Evolutionary conservation across 352 stramenopile genomes (phyloP), one percentile per base, ranked within the genome.

Genomic region (Blastocystis sp.): DNA sequence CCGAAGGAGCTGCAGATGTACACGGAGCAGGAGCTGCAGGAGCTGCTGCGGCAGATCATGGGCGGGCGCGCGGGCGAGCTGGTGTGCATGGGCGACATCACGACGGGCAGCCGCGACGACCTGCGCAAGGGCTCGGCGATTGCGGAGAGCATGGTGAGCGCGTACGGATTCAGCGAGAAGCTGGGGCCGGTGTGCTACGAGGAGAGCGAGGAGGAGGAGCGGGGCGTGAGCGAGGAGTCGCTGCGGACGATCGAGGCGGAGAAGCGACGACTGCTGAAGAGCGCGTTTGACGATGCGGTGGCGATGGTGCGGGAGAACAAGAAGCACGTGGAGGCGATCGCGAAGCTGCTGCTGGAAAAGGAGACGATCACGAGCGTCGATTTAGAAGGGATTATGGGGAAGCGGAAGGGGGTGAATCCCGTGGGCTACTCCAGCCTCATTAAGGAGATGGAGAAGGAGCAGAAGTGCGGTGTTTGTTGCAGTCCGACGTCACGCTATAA

Each of bases 21-120:
- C 89, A 98, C 94, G 54, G 91, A 95, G 74, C 95, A 98, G 81
- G 95, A 98, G 77, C 95, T 99, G 54, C 94, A 98, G 87, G 96
- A 99, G 90, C 98, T 98, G 90, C 97, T 99, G 89, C 98, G 94
- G 92, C 98, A 98, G 96, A 95, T 96, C 10, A 91, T 99, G 11
- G 97, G 95, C 57, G 97, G 97, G 21, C 93, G 97, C 66, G 97
- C 96, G 3, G 97, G 95, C 17, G 97, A 99, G 93, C 94, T 96
- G 89, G 93, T 99, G 79, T 98, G 97, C 91, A 98, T 99, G 91
- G 95, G 95, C 3, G 91, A 93, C 14, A 95, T 98, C 71, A 99
- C 96, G 3, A 99, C 96, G 1, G 97, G 97, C 24, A 96, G 96
- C 11, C 97, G 94, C 3, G 95, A 99, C 91, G 94, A 96, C 91